These are phyloP conservation scores for Stephanodiscus triporus DNA, from an alignment of 108 stramenopile species.

Conservation along the genomic window DNA sequence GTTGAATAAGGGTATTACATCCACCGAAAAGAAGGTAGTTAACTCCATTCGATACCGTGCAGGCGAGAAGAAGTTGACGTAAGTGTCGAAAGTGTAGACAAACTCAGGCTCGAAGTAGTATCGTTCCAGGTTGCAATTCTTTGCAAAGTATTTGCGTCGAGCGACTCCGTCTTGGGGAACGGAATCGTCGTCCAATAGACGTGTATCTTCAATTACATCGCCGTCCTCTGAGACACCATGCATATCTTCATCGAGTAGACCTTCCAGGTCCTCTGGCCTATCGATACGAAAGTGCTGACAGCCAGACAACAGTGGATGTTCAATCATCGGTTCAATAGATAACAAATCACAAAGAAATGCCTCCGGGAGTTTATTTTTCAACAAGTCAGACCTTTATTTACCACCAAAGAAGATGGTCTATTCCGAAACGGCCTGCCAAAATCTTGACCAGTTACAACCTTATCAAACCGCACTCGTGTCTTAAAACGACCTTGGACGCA, in stretches of 20 bases:
- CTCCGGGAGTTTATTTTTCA: conserved; percentile 45
- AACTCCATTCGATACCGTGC: conserved; percentile 38
- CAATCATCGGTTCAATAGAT: conserved; percentile 35
- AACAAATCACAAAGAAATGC: conserved; percentile 53
- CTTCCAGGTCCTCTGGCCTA: conserved; percentile 19
- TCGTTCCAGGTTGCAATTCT: conserved; percentile 35
- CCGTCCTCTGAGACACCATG: conserved; percentile 32
- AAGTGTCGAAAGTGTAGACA: conserved; percentile 55
- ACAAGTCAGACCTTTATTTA: conserved; percentile 32
- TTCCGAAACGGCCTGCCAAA: conserved; percentile 52
- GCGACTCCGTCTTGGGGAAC: conserved; percentile 41
- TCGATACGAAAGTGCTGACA: conserved; percentile 55
- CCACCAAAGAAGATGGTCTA: conserved; percentile 29
- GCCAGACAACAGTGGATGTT: conserved; percentile 54
- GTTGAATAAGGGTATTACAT: conserved; percentile 56
- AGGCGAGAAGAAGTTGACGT: conserved; percentile 50
- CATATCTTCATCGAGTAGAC: conserved; percentile 9
- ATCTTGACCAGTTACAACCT: conserved; percentile 57
- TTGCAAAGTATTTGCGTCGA: conserved; percentile 50
- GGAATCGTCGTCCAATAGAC: conserved; percentile 24
- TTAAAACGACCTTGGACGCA: conserved; percentile 50
- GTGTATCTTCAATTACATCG: conserved; percentile 44
- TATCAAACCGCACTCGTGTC: conserved; percentile 38
- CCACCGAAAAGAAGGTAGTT: conserved; percentile 46
- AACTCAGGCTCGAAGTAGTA: conserved; percentile 48